Evolutionary conservation across 2,329 filamentous ascomycete species (phyloP), one percentile per base, ranked within the genome.

Genomic region (Aspergillus melleus): DNA sequence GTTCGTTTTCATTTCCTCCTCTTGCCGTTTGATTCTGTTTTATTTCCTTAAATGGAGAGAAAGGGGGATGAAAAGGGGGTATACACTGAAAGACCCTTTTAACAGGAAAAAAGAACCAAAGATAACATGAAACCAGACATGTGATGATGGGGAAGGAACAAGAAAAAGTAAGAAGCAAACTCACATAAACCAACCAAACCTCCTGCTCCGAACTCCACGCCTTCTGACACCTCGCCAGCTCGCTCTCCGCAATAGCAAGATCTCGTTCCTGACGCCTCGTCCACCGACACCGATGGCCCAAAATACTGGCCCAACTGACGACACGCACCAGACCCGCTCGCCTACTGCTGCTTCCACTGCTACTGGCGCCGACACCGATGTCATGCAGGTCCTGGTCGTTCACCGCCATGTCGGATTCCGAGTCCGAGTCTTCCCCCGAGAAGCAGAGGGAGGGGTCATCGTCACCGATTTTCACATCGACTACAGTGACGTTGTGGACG

Each of bases 191-290:
- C 57, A 76, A 55, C 73, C 73, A 75, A 16, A 75, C 42, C 49
- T 75, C 73, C 54, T 75, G 73, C 55, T 75, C 72, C 10, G 72
- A 74, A 55, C 70, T 74, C 72, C 72, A 75, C 1, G 72, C 70
- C 60, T 70, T 75, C 56, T 75, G 73, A 62, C 73, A 75, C 26
- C 68, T 61, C 42, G 63, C 70, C 51, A 75, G 51, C 46, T 76
- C 66, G 16, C 62, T 64, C 57, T 68, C 59, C 0, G 72, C 72
- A 54, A 66, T 63, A 5, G 62, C 52, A 19, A 75, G 64, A 32
- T 72, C 65, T 16, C 61, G 61, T 47, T 75, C 72, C 44, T 72
- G 71, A 24, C 72, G 67, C 8, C 30, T 60, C 5, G 69, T 70
- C 71, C 72, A 74, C 19, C 72, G 67, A 52, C 60, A 62, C 47